A percentile compares a stretch with the other conserved stretches of the same genome.
Evolutionary conservation across 1,284 basidiomycete genomes (phyloP).

Genomic region (Wolfiporia cocos): DNA sequence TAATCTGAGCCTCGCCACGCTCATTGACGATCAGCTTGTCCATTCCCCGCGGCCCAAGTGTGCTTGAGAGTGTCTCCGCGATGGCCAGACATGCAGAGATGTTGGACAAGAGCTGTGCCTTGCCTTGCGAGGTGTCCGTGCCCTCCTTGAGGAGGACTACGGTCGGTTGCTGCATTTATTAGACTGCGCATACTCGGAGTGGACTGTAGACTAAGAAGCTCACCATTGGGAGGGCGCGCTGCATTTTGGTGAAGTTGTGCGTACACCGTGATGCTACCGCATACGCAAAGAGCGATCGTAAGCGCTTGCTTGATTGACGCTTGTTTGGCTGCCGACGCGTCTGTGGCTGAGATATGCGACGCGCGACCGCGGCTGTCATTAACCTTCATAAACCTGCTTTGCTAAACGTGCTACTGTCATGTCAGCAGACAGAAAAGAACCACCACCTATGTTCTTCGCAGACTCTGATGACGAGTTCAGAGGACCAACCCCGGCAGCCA

Average conservation of each 20-base stretch:
- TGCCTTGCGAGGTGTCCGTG: slow-evolving; percentile 96
- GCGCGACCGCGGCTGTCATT: slow-evolving; percentile 5
- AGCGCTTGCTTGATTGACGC: slow-evolving; percentile 9
- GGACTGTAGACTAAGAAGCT: background rate
- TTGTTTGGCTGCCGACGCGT: slow-evolving; percentile 18
- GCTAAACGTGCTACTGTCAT: too few relatives aligned
- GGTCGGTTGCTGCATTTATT: slow-evolving; percentile 74
- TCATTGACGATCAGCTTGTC: slow-evolving; percentile 94
- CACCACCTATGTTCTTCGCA: slow-evolving; percentile 29
- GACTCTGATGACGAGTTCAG: slow-evolving; percentile 29
- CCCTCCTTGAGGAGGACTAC: slow-evolving; percentile 93
- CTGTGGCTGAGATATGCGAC: slow-evolving; percentile 18
- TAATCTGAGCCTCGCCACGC: slow-evolving; percentile 94
- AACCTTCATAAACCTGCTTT: too few relatives aligned
- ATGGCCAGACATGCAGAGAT: slow-evolving; percentile 94
- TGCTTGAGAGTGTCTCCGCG: slow-evolving; percentile 85
- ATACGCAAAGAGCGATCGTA: background rate
- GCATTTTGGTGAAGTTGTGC: slow-evolving; percentile 48
- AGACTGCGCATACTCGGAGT: background rate
- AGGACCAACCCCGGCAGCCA: too few relatives aligned
- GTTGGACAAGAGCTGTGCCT: slow-evolving; percentile 90
- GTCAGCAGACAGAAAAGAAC: background rate
- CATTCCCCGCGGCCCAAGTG: slow-evolving; percentile 98
- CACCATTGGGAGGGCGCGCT: slow-evolving; percentile 70
- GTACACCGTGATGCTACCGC: background rate